These are phyloP conservation scores for Ligustrum vulgare DNA, from an alignment of 257 asterid species.

Conservation along the genomic window DNA sequence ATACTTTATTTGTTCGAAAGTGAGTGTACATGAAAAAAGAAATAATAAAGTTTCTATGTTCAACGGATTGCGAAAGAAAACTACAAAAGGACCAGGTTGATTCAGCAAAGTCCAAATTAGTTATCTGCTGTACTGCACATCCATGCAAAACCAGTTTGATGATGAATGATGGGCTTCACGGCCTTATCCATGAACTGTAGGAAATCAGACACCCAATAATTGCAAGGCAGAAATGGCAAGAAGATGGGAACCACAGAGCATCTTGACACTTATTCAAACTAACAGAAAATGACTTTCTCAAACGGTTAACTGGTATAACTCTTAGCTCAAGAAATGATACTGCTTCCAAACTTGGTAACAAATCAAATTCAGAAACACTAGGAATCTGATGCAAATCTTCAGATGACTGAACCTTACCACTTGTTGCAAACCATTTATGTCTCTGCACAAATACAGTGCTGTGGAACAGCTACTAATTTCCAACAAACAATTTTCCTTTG, in stretches of 20 bases:
- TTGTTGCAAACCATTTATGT: slow-evolving; percentile 19
- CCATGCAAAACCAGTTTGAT: slow-evolving; percentile 33
- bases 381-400: slow-evolving; percentile 33
- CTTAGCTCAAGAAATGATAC: slow-evolving; percentile 31
- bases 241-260: slow-evolving; percentile 42
- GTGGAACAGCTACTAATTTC: slow-evolving; percentile 39
- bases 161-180: slow-evolving; percentile 45
- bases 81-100: slow-evolving; percentile 56
- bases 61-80: slow-evolving; percentile 32
- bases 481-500: slow-evolving; percentile 37
- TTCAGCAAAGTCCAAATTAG: slow-evolving; percentile 56
- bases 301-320: slow-evolving; percentile 24
- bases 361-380: slow-evolving; percentile 23
- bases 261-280: slow-evolving; percentile 37
- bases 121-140: slow-evolving; percentile 36
- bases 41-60: slow-evolving; percentile 27
- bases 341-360: slow-evolving; percentile 29
- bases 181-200: slow-evolving; percentile 53
- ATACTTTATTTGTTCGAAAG: slow-evolving; percentile 34
- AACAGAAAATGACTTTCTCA: slow-evolving; percentile 23
- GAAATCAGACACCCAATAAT: slow-evolving; percentile 34
- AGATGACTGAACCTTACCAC: slow-evolving; percentile 37
- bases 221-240: slow-evolving; percentile 23
- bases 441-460: slow-evolving; percentile 30
- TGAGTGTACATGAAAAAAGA: slow-evolving; percentile 17